Percentiles rank a stretch among this genome's conserved stretches.
Evolutionary conservation across 2,329 filamentous ascomycete species (phyloP).

Genomic region (Aspergillus costaricaensis): DNA sequence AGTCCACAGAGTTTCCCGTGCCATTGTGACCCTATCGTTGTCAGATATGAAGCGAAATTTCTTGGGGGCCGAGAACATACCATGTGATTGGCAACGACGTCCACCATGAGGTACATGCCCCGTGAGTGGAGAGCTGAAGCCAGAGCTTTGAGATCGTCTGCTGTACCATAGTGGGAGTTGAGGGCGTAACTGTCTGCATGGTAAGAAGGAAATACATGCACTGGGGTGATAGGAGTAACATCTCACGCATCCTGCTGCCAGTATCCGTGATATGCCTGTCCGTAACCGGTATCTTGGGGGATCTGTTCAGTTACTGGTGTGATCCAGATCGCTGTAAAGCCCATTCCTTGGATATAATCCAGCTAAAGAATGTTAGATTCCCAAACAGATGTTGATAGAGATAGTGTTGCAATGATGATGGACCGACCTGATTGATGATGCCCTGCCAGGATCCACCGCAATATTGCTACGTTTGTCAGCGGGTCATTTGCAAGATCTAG

Average conservation of each 20-base stretch:
- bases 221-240: neutral
- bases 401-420: neutral
- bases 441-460: constrained; percentile 55
- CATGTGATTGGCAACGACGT: constrained; percentile 62
- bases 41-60: neutral
- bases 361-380: constrained; percentile 37
- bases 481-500: neutral
- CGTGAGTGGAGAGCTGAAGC: constrained; percentile 56
- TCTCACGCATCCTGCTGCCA: constrained; percentile 51
- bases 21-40: constrained; percentile 48
- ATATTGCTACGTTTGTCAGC: constrained; percentile 34
- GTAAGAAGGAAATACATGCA: neutral
- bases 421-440: constrained; percentile 41
- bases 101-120: constrained; percentile 64
- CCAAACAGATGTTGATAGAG: neutral
- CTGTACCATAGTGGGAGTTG: constrained; percentile 61
- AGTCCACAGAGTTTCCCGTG: constrained; percentile 52
- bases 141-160: constrained; percentile 60
- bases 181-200: constrained; percentile 45
- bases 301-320: constrained; percentile 47
- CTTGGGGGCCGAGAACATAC: constrained; percentile 21
- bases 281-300: constrained; percentile 37
- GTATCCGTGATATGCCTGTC: constrained; percentile 52
- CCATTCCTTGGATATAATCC: constrained; percentile 52
- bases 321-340: constrained; percentile 54